A percentile compares a stretch with the other conserved stretches of the same genome.
These are phyloP conservation scores for Auriscalpium microsporum DNA, from an alignment of 768 basidiomycete species.

Conservation along the genomic window DNA sequence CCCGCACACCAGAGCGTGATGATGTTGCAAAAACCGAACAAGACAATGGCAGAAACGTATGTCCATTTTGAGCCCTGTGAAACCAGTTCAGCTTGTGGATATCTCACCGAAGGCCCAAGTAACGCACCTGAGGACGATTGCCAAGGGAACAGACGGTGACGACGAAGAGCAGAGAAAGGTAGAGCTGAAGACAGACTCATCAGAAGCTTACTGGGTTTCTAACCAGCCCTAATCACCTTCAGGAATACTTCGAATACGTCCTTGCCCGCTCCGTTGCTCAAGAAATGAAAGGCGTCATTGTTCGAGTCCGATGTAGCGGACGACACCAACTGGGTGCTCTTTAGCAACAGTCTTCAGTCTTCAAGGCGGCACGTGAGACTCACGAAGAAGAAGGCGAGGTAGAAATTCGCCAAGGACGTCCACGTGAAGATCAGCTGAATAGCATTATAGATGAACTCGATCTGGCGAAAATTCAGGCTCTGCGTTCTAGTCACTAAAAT, in stretches of 20 bases:
- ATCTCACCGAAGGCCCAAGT: too few species aligned
- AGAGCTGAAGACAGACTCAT: conserved; percentile 42
- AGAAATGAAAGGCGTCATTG: conserved; percentile 74
- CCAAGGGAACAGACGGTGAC: conserved; percentile 82
- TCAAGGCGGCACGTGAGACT: conserved; percentile 24
- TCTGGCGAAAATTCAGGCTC: conserved; percentile 23
- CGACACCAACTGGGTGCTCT: conserved; percentile 53
- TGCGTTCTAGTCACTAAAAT: neutral
- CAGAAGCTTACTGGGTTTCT: neutral
- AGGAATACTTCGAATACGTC: conserved; percentile 74
- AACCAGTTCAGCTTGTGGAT: neutral
- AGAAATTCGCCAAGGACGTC: conserved; percentile 91
- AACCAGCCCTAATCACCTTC: conserved; percentile 25
- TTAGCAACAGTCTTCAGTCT: conserved; percentile 17
- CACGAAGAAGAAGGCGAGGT: conserved; percentile 90
- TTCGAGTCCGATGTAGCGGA: conserved; percentile 55
- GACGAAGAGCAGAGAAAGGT: conserved; percentile 78
- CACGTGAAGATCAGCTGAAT: conserved; percentile 88
- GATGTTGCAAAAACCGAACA: conserved; percentile 71
- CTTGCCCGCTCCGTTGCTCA: conserved; percentile 62
- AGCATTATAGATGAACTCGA: conserved; percentile 90
- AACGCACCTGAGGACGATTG: conserved; percentile 64
- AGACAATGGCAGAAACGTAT: conserved; percentile 64
- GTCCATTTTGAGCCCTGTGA: conserved; percentile 76
- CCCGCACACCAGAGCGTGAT: conserved; percentile 86